Base-by-base conservation (phyloP, 2,329 filamentous ascomycete genomes). In the Neoscytalidium dimidiatum region DNA sequence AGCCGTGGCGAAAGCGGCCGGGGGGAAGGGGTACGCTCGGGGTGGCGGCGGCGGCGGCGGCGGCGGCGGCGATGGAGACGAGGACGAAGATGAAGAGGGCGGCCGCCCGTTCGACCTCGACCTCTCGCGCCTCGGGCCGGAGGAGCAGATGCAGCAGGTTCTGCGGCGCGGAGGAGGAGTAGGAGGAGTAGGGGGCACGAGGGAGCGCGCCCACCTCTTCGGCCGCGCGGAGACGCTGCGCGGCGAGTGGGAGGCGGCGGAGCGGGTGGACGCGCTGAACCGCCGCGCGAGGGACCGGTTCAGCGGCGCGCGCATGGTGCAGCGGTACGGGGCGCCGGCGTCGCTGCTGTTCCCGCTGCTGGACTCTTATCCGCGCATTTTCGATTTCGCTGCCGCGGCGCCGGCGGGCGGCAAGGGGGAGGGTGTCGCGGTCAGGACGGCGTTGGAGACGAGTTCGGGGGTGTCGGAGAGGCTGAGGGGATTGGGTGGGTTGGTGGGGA, bases 291-390 rank as follows among this genome's bases (percentile, higher is more conserved):
- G 52, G 66, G 67, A 79, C 38, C 74, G 77, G 41, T 77, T 76
- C 60, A 72, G 72, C 17, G 69, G 72, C 33, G 76, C 74, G 23
- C 75, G 78, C 31, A 67, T 69, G 21, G 62, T 77, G 57, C 74
- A 77, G 67, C 76, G 74, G 76, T 77, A 41, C n/a, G 38, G 38
- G 6, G 38, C n/a, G n/a, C n/a, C n/a, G 7, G 38, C 1, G 38
- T 1, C 78, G 2, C 82, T 94, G 7, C 80, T 85, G 1, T 95
- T 93, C 72, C 93, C 94, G 1, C 73, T 94, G 29, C 84, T 96
- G 35, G 89, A 95, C 73, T 96, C 92, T 75, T 97, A 91, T 73
- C 95, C 95, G 0, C 80, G 81, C 31, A 90, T 97, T 62, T 92
- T 94, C 75, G 74, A 19, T 78, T 82, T 60, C 74, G 75, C 2